Percentiles rank a stretch among this genome's conserved stretches.
Conservation (phyloP, 805 yeast species). For the Komagataella mondaviorum region DNA sequence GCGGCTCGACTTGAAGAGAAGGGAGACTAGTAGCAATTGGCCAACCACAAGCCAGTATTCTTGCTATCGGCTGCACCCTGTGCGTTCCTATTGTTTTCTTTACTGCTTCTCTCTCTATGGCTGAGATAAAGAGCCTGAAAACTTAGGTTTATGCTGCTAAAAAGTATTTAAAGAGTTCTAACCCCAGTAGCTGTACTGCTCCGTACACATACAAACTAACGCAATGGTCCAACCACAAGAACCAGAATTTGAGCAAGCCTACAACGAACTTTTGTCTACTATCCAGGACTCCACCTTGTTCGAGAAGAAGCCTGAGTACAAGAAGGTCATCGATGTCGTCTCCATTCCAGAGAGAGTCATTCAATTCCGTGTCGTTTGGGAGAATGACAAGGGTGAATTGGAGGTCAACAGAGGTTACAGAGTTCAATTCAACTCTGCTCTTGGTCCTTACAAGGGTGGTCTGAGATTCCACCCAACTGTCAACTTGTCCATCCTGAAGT, state of each 20-base stretch:
- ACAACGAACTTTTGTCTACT: constrained; percentile 81
- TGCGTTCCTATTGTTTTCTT: neutral
- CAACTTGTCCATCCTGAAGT: constrained; percentile 87
- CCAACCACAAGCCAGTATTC: neutral
- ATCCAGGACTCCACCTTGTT: constrained; percentile 86
- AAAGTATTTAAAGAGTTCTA: neutral
- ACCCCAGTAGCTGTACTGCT: neutral
- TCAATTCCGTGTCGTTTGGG: constrained; percentile 97
- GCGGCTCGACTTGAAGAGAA: neutral
- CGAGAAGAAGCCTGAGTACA: constrained; percentile 78
- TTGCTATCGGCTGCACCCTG: neutral
- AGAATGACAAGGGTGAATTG: constrained; percentile 82
- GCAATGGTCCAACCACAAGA: constrained; percentile 75
- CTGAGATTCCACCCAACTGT: constrained; percentile 96
- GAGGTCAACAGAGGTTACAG: constrained; percentile 97
- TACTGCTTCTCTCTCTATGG: constrained; percentile 1
- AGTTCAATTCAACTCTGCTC: constrained; percentile 95
- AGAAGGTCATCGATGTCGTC: constrained; percentile 77
- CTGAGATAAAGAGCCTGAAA: neutral
- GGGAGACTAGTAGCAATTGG: neutral
- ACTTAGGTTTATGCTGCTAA: neutral
- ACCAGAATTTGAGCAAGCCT: constrained; percentile 99
- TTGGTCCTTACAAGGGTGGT: constrained; percentile 99
- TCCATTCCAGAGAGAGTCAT: constrained; percentile 93
- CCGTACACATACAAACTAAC: neutral